Percentiles rank a stretch among this genome's conserved stretches.
Evolutionary conservation across 257 asterid genomes (phyloP).

Genomic region (Solanum etuberosum): DNA sequence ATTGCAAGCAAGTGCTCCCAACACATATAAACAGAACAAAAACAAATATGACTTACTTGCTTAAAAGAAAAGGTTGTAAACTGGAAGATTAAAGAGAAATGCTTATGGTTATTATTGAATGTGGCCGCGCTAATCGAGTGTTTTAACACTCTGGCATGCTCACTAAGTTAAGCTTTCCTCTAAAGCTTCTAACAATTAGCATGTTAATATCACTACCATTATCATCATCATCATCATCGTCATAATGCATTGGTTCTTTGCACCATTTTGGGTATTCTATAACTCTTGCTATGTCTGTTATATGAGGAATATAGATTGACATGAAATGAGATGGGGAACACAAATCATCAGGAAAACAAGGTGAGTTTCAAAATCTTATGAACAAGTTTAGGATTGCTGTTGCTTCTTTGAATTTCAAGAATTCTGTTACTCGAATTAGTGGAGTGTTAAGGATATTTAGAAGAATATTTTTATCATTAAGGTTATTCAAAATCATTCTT

Average conservation of each 20-base stretch:
- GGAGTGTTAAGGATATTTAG: too few relatives aligned
- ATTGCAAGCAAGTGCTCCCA: slow-evolving; percentile 1
- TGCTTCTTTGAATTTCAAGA: background rate
- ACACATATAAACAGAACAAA: slow-evolving; percentile 7
- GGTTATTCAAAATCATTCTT: background rate
- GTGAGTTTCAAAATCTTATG: background rate
- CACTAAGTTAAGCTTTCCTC: background rate
- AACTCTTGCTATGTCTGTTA: background rate
- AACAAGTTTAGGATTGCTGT: background rate
- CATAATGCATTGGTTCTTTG: background rate
- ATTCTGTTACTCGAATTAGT: background rate
- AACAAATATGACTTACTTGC: background rate
- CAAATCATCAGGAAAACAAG: background rate
- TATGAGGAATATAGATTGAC: background rate
- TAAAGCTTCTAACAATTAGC: background rate
- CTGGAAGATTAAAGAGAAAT: background rate
- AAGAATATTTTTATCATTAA: too few relatives aligned
- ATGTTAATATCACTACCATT: background rate
- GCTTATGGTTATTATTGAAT: background rate
- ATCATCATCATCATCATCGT: too few relatives aligned
- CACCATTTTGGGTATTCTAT: background rate
- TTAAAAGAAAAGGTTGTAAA: background rate
- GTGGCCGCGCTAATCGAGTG: background rate
- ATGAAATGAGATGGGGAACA: background rate
- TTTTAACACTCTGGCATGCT: background rate